Evolutionary conservation across 2,329 filamentous ascomycete species (phyloP), one percentile per base, ranked within the genome.

Genomic region (Pezicula rhizophila): DNA sequence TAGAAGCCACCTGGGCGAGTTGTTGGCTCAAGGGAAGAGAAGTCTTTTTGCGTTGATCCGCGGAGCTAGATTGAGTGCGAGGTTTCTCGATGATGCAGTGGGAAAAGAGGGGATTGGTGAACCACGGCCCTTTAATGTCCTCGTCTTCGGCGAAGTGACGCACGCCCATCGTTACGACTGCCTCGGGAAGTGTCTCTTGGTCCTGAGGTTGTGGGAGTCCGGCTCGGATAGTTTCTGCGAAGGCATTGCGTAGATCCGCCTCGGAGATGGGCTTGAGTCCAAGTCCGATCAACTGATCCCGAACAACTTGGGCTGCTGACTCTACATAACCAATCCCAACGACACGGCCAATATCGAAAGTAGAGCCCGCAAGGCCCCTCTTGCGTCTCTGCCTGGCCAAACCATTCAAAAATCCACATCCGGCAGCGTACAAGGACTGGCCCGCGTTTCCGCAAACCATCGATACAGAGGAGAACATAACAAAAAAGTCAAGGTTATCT

Each of bases 351-450:
- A 74, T 65, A 46, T 69, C 54, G 25, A 75, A 59, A 2, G 61
- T 61, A 1, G 67, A 68, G 2, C 51, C 72, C 3, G 65, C 60
- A 1, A 71, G 50, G 0, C 71, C 71, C 4, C 67, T 62, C 2
- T 52, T 53, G 0, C 67, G 49, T 5, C 74, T 57, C 17, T 70
- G 61, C 1, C 52, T 42, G 1, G 64, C 67, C 0, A 77, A 56
- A 1, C 54, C 52, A 5, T 53, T 54, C 64, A 76, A 68, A 58
- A 64, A 77, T 4, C 52, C 51, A 52, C 74, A 74, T 2, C 67
- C 71, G 0, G 71, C 69, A 1, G 62, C 58, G 50, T 78, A 78
- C 52, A 68, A 72, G 2, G 64, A 52, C 52, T 78, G 74, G 1
- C 63, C 66, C 2, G 38, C 17, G 38, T 63, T 63, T 2, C 66